Evolutionary conservation across 768 basidiomycete species (phyloP).

Genomic region (Pulveroboletus sp.): DNA sequence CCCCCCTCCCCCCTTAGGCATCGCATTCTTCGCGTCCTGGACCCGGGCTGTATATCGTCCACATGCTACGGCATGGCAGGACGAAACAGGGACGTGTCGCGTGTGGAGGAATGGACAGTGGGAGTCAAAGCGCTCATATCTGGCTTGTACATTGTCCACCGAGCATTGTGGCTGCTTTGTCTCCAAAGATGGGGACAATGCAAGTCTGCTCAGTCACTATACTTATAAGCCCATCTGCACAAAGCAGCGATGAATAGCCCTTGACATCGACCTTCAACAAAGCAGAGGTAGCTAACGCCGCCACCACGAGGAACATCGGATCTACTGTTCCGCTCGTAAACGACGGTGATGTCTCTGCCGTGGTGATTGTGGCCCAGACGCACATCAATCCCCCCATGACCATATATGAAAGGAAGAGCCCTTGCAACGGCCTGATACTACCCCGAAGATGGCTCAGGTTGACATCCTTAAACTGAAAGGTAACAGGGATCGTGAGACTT

Average conservation of each 20-base stretch:
- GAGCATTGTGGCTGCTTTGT: constrained; percentile 3
- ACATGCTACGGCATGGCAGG: no score
- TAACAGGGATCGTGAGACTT: constrained; percentile 16
- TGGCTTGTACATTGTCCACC: background rate
- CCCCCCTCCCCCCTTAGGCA: no score
- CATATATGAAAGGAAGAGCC: background rate
- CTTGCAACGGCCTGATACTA: background rate
- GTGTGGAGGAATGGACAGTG: no score
- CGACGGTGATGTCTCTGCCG: background rate
- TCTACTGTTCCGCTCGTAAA: background rate
- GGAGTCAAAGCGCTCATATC: no score
- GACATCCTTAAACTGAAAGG: background rate
- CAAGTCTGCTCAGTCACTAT: background rate
- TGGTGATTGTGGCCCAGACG: background rate
- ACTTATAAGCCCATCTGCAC: background rate
- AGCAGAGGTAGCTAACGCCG: constrained; percentile 6
- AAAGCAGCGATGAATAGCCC: constrained; percentile 10
- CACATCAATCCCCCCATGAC: background rate
- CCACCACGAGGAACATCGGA: background rate
- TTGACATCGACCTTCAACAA: constrained; percentile 16
- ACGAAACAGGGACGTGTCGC: no score
- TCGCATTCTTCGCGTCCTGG: no score
- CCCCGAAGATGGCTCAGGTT: background rate
- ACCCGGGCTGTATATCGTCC: no score
- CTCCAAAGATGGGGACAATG: constrained; percentile 6